Percentiles rank a stretch among this genome's conserved stretches.
Conservation (phyloP, 2,329 filamentous ascomycete species). For the Fusarium keratoplasticum region DNA sequence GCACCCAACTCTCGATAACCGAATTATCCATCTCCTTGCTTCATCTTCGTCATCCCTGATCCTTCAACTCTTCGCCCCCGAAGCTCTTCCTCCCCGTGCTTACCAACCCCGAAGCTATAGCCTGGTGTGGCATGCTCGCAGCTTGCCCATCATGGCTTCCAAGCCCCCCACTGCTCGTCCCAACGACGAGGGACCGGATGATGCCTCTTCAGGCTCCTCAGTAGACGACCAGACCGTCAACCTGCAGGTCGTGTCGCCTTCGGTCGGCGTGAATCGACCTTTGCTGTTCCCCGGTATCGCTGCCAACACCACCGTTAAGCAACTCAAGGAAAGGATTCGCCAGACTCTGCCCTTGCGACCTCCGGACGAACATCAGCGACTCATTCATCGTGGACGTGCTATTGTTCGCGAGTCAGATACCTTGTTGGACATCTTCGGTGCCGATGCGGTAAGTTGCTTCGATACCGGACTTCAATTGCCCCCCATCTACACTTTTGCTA, state of each 20-base stretch:
- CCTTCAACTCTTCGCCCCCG: constrained; percentile 6
- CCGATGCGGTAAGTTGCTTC: constrained; percentile 57
- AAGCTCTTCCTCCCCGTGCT: constrained; percentile 22
- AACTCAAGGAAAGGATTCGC: constrained; percentile 70
- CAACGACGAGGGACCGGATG: constrained; percentile 30
- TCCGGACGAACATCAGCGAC: constrained; percentile 65
- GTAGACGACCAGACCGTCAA: constrained; percentile 59
- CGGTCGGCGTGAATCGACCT: constrained; percentile 62
- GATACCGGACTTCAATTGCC: constrained; percentile 6
- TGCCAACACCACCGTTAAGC: constrained; percentile 63
- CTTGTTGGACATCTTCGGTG: constrained; percentile 67
- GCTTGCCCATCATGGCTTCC: constrained; percentile 54
- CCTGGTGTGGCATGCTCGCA: constrained; percentile 43
- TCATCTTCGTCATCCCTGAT: constrained; percentile 9
- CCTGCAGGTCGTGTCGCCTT: constrained; percentile 70
- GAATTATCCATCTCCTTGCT: constrained; percentile 7
- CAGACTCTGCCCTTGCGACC: constrained; percentile 62
- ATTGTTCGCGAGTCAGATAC: constrained; percentile 66
- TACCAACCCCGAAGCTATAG: constrained; percentile 11
- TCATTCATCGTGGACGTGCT: constrained; percentile 71
- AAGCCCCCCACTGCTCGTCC: constrained; percentile 45
- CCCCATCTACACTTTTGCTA: constrained; percentile 30
- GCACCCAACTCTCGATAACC: constrained; percentile 14
- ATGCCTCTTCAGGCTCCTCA: constrained; percentile 28
- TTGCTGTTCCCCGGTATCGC: constrained; percentile 62